A percentile compares a stretch with the other conserved stretches of the same genome.
These are phyloP conservation scores for Pseudozyma hubeiensis DNA, from an alignment of 1,284 basidiomycete species.

Conservation along the genomic window DNA sequence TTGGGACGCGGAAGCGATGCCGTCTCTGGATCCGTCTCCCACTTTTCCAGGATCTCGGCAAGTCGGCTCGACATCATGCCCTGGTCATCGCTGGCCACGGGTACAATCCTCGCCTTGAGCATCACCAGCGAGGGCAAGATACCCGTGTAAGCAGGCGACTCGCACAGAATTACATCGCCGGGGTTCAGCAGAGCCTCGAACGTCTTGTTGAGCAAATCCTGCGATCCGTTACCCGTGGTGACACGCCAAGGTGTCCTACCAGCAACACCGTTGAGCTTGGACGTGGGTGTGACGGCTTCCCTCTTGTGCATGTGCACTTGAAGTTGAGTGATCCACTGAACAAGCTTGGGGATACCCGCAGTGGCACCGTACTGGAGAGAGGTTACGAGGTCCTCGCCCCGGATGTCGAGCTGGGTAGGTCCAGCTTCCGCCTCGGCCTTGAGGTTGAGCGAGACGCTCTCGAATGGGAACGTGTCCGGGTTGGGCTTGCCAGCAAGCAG, in stretches of 20 bases:
- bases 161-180: constrained; percentile 84
- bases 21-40: constrained; percentile 74
- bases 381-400: constrained; percentile 64
- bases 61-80: constrained; percentile 79
- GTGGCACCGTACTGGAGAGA: constrained; percentile 75
- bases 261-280: constrained; percentile 48
- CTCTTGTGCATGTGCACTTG: constrained; percentile 76
- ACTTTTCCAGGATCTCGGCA: constrained; percentile 77
- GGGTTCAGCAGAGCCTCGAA: constrained; percentile 77
- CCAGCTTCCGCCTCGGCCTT: constrained; percentile 63
- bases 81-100: constrained; percentile 81
- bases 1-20: constrained; percentile 78
- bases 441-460: constrained; percentile 75
- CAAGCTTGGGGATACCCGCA: constrained; percentile 76
- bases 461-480: constrained; percentile 88
- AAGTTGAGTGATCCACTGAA: constrained; percentile 74
- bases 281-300: constrained; percentile 71
- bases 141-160: constrained; percentile 80
- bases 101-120: constrained; percentile 42
- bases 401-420: constrained; percentile 59
- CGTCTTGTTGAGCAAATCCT: constrained; percentile 81
- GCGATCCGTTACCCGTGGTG: constrained; percentile 83
- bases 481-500: constrained; percentile 80
- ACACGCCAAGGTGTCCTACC: constrained; percentile 74
- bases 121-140: constrained; percentile 57